Conservation (phyloP, 2,329 filamentous ascomycete genomes). For the Colletotrichum cereale region DNA sequence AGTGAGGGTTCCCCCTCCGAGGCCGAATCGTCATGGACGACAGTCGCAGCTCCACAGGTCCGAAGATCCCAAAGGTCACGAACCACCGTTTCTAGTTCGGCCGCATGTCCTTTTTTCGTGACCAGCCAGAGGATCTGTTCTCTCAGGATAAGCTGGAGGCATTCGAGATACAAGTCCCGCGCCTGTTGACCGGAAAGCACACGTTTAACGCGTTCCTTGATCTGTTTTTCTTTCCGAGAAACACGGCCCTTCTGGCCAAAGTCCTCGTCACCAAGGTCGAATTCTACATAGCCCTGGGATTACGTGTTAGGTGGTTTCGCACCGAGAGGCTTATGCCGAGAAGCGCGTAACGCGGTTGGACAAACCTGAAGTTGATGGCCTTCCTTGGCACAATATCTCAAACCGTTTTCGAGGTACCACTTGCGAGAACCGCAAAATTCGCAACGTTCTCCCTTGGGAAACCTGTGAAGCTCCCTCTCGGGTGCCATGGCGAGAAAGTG, state of each 20-base stretch:
- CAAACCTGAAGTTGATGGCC: conserved; percentile 83
- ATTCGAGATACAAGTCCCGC: conserved; percentile 84
- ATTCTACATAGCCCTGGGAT: conserved; percentile 65
- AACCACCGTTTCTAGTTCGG: conserved; percentile 82
- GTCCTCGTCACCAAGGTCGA: conserved; percentile 74
- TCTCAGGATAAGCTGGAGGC: conserved; percentile 85
- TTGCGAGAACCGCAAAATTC: conserved; percentile 77
- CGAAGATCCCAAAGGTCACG: conserved; percentile 89
- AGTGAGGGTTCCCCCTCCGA: conserved; percentile 49
- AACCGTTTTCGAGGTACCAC: conserved; percentile 81
- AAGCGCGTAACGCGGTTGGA: neutral
- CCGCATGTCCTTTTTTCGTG: conserved; percentile 72
- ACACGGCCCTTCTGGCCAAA: conserved; percentile 71
- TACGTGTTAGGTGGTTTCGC: neutral
- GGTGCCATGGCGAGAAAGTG: conserved; percentile 52
- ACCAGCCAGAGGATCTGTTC: conserved; percentile 85
- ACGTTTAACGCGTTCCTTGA: conserved; percentile 63
- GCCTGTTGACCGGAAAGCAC: conserved; percentile 76
- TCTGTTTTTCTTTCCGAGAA: conserved; percentile 69
- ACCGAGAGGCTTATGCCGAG: neutral
- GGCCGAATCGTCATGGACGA: conserved; percentile 45
- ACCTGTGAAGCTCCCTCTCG: conserved; percentile 60
- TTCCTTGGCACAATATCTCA: conserved; percentile 79
- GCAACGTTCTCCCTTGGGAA: conserved; percentile 66
- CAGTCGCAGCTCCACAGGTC: conserved; percentile 57